Conservation (phyloP, 768 basidiomycete genomes). For the Daedalea quercina region DNA sequence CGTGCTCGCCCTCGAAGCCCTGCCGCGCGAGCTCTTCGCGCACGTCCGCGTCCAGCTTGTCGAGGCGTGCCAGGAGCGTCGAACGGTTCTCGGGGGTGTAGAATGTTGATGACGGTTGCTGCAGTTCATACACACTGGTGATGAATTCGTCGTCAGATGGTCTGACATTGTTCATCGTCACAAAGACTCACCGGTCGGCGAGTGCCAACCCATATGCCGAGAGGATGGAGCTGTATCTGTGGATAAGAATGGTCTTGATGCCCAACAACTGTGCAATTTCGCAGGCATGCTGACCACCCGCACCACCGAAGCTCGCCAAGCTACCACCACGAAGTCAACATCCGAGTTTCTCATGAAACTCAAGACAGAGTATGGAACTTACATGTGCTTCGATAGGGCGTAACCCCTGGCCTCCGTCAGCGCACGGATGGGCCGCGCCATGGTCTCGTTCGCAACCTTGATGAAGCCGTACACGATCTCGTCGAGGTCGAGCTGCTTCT, state of each 20-base stretch:
- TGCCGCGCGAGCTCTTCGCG: constrained; percentile 62
- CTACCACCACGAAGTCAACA: constrained; percentile 28
- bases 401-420: constrained; percentile 87
- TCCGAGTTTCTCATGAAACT: background rate
- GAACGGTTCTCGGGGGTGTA: constrained; percentile 55
- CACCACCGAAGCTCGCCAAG: constrained; percentile 82
- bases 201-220: constrained; percentile 93
- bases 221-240: constrained; percentile 87
- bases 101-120: constrained; percentile 83
- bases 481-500: constrained; percentile 58
- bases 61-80: constrained; percentile 56
- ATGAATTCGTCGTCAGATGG: background rate
- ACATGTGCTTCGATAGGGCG: constrained; percentile 72
- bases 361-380: constrained; percentile 12
- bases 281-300: constrained; percentile 89
- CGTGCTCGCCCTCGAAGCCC: constrained; percentile 71
- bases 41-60: constrained; percentile 61
- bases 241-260: constrained; percentile 83
- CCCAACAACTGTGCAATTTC: constrained; percentile 84
- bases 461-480: constrained; percentile 95
- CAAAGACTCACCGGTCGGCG: constrained; percentile 54
- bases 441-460: constrained; percentile 95
- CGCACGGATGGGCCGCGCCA: constrained; percentile 89
- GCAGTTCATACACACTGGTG: constrained; percentile 73
- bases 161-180: background rate